Base-by-base conservation (phyloP, 768 basidiomycete genomes). In the Dictyophora rubrovolvata region DNA sequence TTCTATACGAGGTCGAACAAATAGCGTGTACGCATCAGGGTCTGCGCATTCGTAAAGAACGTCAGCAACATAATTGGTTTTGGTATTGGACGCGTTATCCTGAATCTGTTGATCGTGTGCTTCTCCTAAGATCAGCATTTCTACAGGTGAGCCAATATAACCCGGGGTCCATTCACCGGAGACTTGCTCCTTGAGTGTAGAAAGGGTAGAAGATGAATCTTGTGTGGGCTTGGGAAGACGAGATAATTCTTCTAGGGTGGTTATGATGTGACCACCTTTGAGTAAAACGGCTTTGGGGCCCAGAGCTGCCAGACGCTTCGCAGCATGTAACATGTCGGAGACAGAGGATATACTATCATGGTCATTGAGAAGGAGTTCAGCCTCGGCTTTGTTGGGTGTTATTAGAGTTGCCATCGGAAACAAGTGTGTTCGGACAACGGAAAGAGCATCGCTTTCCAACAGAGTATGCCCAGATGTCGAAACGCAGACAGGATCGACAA, bases 401-500 rank as follows among this genome's bases (percentile, higher is more conserved):
- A 97, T 75, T 47, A 93, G 68, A 0, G 77, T 73, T 0, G 87
- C 75, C 17, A 88, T 71, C 0, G 91, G 90, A 53, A 94, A 79
- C 1, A 95, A 70, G n/a, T 84, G 77, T 0, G 71, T 58, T 7
- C 81, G 75, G 61, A 96, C 64, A 1, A 77, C 74, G 8, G 76
- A 68, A 56, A 93, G 66, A 0, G 93, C 91, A 11, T 81, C 78
- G 16, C 78, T 71, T 5, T 84, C 76, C 9, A 96, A 76, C 1
- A 97, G 77, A 7, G 77, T 81, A 66, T 93, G 89, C 1, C 92
- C 92, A 0, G 89, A 91, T 0, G 93, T 95, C 2, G 90, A 91
- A 1, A 95, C 88, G 66, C 85, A 92, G 10, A 97, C 93, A 0
- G 93, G 93, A 67, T 97, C 93, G 61, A 89, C 82, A 23, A 95